phyloP scores from a whole-genome alignment of 805 yeast genomes.

The Millerago galiae region DNA sequence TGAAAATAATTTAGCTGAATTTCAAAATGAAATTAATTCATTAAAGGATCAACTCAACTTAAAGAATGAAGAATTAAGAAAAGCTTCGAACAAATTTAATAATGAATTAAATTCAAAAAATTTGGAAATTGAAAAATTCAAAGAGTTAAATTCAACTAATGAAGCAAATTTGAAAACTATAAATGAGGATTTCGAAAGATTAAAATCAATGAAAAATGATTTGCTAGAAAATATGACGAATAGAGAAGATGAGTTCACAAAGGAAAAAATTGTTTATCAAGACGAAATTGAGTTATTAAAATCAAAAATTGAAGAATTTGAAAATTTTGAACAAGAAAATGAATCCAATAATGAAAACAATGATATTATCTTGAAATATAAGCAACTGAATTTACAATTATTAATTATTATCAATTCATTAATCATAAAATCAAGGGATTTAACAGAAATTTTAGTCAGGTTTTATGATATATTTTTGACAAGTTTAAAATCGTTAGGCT shows the following conservation, averaged over 20 bases:
- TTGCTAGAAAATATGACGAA: slow-evolving; percentile 61
- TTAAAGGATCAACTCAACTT: neutral
- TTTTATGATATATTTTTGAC: slow-evolving; percentile 17
- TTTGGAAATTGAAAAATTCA: neutral
- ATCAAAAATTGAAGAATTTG: slow-evolving; percentile 41
- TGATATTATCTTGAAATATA: slow-evolving; percentile 6
- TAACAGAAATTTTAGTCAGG: slow-evolving; percentile 32
- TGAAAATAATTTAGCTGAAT: slow-evolving; percentile 3
- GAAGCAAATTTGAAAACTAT: slow-evolving; percentile 13
- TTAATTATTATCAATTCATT: slow-evolving; percentile 27
- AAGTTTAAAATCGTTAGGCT: slow-evolving; percentile 46
- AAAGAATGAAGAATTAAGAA: neutral
- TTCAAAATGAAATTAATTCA: slow-evolving; percentile 3
- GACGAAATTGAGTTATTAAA: slow-evolving; percentile 44
- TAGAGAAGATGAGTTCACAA: slow-evolving; percentile 51
- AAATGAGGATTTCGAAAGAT: slow-evolving; percentile 22
- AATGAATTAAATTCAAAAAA: neutral
- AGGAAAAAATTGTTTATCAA: slow-evolving; percentile 44
- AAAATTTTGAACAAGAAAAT: slow-evolving; percentile 39
- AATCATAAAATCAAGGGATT: slow-evolving; percentile 33
- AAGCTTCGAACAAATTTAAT: neutral
- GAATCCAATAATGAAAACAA: slow-evolving; percentile 21
- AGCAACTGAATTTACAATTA: slow-evolving; percentile 25
- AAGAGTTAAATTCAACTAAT: neutral
- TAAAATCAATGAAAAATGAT: slow-evolving; percentile 47